Conservation (phyloP, 306 rosid genomes). For the Fagus crenata region DNA sequence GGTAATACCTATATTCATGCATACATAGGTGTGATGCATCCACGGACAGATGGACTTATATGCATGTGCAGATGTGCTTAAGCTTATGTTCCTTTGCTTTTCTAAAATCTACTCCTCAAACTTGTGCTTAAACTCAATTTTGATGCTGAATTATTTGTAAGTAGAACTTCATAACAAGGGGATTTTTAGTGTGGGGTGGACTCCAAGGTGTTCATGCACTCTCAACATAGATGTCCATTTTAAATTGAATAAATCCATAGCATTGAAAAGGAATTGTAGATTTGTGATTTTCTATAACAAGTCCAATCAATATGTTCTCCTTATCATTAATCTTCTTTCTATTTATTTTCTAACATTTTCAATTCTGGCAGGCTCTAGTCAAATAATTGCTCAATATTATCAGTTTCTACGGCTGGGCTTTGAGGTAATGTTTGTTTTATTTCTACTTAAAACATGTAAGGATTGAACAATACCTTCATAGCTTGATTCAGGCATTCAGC, state of each 20-base stretch:
- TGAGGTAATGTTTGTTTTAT: slow-evolving; percentile 33
- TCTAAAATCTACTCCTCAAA: not conserved
- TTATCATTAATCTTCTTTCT: not conserved
- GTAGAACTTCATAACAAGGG: no score
- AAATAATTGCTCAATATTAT: slow-evolving; percentile 59
- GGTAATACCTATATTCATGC: slow-evolving; percentile 18
- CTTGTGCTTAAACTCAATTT: not conserved
- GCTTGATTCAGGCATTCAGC: not conserved
- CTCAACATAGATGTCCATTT: not conserved
- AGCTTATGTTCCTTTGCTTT: not conserved
- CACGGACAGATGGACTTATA: not conserved
- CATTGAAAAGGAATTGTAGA: not conserved
- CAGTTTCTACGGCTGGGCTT: slow-evolving; percentile 54
- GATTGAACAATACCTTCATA: not conserved
- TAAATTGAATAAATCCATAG: not conserved
- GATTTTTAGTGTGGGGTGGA: no score
- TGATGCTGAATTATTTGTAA: not conserved
- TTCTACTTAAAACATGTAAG: not conserved
- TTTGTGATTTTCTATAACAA: not conserved
- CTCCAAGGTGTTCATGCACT: not conserved
- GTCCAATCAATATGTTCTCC: not conserved
- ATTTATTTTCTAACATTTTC: not conserved
- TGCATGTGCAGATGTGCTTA: not conserved
- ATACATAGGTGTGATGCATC: not conserved
- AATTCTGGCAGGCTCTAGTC: slow-evolving; percentile 51